A percentile compares a stretch with the other conserved stretches of the same genome.
phyloP scores from a whole-genome alignment of 257 asterid species.

The Gardenia jasminoides region DNA sequence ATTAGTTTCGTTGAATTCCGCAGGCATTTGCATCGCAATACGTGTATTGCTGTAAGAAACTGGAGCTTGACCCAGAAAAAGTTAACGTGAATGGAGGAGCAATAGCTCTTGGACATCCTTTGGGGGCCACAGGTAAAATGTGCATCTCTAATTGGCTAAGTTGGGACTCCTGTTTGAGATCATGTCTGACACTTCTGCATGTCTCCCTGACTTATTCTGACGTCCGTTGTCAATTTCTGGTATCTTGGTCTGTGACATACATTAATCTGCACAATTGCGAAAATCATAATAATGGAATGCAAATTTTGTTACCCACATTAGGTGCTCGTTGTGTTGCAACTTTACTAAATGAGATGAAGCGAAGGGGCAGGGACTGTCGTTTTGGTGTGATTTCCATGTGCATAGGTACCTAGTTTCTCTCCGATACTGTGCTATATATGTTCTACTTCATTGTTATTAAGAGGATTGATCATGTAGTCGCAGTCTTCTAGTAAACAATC shows the following conservation, averaged over 20 bases:
- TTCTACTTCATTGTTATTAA: background rate
- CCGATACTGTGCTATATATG: background rate
- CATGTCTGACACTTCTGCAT: background rate
- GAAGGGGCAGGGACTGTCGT: constrained; percentile 80
- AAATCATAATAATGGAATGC: background rate
- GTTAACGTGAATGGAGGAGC: constrained; percentile 98
- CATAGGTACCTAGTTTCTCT: constrained; percentile 51
- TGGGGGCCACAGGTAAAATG: constrained; percentile 79
- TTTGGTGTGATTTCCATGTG: constrained; percentile 95
- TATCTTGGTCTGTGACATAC: background rate
- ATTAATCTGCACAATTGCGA: background rate
- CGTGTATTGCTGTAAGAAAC: constrained; percentile 75
- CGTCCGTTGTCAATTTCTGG: background rate
- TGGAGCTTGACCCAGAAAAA: constrained; percentile 68
- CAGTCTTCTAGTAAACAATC: background rate
- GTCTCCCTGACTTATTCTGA: background rate
- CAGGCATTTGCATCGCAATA: constrained; percentile 97
- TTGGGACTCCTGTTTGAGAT: background rate
- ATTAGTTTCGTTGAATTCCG: constrained; percentile 5
- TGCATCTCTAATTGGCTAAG: background rate
- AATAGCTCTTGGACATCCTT: constrained; percentile 91
- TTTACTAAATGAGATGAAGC: constrained; percentile 85
- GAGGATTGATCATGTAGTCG: background rate
- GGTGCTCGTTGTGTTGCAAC: constrained; percentile 95
- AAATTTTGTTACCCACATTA: constrained; percentile 17